Percentiles rank a stretch among this genome's conserved stretches.
phyloP scores from a whole-genome alignment of 768 basidiomycete species.

The Hypsizygus marmoreus region DNA sequence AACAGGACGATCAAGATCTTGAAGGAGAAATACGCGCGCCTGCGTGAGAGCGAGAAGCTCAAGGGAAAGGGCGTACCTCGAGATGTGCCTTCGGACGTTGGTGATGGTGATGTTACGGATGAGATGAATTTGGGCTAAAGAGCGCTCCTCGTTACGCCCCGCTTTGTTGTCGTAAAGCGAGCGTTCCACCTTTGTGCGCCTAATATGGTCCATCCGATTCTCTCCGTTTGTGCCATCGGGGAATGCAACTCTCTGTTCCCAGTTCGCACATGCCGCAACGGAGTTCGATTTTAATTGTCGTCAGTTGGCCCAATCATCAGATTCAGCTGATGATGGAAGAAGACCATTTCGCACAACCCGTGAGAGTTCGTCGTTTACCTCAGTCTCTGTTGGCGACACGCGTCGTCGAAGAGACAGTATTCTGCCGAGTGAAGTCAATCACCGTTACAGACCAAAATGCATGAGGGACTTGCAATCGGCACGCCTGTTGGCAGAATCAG shows the following conservation, averaged over 20 bases:
- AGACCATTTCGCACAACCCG: conserved; percentile 19
- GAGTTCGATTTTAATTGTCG: too few relatives aligned
- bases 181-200: too few relatives aligned
- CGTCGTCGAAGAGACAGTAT: conserved; percentile 21
- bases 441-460: background rate
- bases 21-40: conserved; percentile 33
- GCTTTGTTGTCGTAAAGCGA: too few relatives aligned
- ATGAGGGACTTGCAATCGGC: conserved; percentile 23
- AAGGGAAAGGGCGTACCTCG: conserved; percentile 29
- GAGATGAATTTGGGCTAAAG: conserved; percentile 32
- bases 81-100: conserved; percentile 18
- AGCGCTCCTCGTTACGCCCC: too few relatives aligned
- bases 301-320: background rate
- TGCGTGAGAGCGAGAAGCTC: conserved; percentile 23
- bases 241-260: too few relatives aligned
- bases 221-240: too few relatives aligned
- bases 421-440: conserved; percentile 8
- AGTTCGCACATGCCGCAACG: too few relatives aligned
- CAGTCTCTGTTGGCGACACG: conserved; percentile 17
- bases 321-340: conserved; percentile 1
- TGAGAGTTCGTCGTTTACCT: conserved; percentile 17
- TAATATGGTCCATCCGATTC: too few relatives aligned
- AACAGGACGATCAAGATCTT: conserved; percentile 29
- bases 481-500: conserved; percentile 18
- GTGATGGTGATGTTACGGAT: conserved; percentile 18